Base-by-base conservation (phyloP, 129 eudicot species). In the Artemisia annua region DNA sequence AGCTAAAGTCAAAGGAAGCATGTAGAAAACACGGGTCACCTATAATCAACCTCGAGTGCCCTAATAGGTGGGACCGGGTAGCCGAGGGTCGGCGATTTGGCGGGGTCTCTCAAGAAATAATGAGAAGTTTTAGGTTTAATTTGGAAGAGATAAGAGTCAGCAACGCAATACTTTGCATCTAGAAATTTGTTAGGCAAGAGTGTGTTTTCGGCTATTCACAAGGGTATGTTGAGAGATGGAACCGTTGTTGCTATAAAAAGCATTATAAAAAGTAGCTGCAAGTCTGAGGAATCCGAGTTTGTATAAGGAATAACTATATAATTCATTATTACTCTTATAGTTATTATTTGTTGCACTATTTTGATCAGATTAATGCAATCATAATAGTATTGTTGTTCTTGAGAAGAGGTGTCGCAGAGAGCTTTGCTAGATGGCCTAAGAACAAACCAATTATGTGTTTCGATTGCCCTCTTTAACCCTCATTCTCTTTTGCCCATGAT, bases 251-350 rank as follows among this genome's bases (percentile, higher is more conserved):
- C 96, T 49, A 80, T 95, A 30, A 95, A 95, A 72, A 83, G 83
- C 67, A 95, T 94, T 49, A 80, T 95, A 30, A 95, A 95, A 72
- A 83, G 83, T 70, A 95, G 99, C 77, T 95, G 99, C 78, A 90
- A 85, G 80, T 86, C 99, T 11, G 97, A 90, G 78, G 97, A 95
- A 83, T 69, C 84, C 3, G 97, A 95, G 84, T 94, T 94, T 79
- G n/a, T n/a, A n/a, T n/a, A n/a, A n/a, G n/a, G n/a, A n/a, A n/a
- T n/a, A n/a, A n/a, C n/a, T n/a, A n/a, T n/a, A n/a, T n/a, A n/a
- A n/a, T n/a, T n/a, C n/a, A n/a, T n/a, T n/a, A n/a, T n/a, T n/a
- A n/a, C n/a, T n/a, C n/a, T n/a, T n/a, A n/a, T n/a, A n/a, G n/a
- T n/a, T n/a, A n/a, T n/a, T n/a, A n/a, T n/a, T n/a, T n/a, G n/a